phyloP scores from a whole-genome alignment of 495 filamentous ascomycete genomes.

The Hypoxylon intermedium region DNA sequence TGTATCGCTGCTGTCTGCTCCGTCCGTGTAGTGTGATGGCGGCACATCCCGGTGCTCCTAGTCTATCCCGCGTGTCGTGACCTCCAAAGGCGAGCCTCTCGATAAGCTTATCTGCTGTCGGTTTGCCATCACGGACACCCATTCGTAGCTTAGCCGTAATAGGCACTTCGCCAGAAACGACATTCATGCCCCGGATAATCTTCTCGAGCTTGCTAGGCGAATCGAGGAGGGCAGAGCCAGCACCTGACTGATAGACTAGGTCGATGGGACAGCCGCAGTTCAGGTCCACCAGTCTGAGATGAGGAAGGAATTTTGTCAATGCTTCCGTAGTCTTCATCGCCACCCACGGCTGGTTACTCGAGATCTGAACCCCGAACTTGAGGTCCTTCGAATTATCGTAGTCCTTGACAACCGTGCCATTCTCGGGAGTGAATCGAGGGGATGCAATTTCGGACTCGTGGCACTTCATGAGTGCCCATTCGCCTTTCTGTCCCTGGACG shows the following conservation, averaged over 20 bases:
- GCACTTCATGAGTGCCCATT: slow-evolving; percentile 94
- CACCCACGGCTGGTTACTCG: slow-evolving; percentile 85
- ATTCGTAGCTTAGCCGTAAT: slow-evolving; percentile 94
- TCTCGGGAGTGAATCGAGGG: slow-evolving; percentile 59
- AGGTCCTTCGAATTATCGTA: slow-evolving; percentile 85
- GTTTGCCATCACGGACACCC: slow-evolving; percentile 80
- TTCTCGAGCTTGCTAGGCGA: slow-evolving; percentile 81
- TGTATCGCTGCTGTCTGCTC: slow-evolving; percentile 93
- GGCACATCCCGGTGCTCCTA: slow-evolving; percentile 79
- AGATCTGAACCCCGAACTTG: slow-evolving; percentile 90
- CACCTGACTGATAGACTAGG: slow-evolving; percentile 82
- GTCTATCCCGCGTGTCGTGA: slow-evolving; percentile 64
- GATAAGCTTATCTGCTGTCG: slow-evolving; percentile 79
- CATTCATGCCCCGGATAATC: slow-evolving; percentile 93
- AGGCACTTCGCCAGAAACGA: slow-evolving; percentile 83
- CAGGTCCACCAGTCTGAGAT: slow-evolving; percentile 86
- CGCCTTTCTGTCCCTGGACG: slow-evolving; percentile 86
- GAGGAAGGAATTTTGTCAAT: slow-evolving; percentile 74
- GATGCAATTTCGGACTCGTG: slow-evolving; percentile 79
- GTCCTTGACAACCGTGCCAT: slow-evolving; percentile 63
- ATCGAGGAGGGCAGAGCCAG: slow-evolving; percentile 94
- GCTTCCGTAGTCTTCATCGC: slow-evolving; percentile 87
- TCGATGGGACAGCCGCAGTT: slow-evolving; percentile 99
- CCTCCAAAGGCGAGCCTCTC: slow-evolving; percentile 84
- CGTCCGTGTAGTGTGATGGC: slow-evolving; percentile 94